Conservation (phyloP, 2,329 filamentous ascomycete species). For the Pseudomassariella vexata region DNA sequence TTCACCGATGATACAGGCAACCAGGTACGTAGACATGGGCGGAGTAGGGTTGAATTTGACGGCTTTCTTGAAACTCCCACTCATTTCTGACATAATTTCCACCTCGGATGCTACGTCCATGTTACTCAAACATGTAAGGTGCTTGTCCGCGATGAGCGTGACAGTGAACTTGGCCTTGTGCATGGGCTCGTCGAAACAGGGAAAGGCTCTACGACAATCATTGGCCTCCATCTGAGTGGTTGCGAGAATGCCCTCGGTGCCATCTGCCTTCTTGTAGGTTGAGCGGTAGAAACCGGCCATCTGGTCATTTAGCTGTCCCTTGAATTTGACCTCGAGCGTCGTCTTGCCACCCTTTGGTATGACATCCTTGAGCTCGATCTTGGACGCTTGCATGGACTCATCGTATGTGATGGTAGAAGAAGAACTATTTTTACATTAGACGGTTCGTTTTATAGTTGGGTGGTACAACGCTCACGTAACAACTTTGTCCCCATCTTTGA, state of each 20-base stretch:
- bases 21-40: constrained; percentile 90
- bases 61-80: constrained; percentile 65
- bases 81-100: constrained; percentile 60
- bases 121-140: constrained; percentile 89
- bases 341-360: constrained; percentile 73
- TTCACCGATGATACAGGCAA: constrained; percentile 91
- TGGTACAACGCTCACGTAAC: constrained; percentile 32
- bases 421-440: constrained; percentile 40
- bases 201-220: constrained; percentile 86
- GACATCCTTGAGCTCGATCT: constrained; percentile 68
- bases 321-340: constrained; percentile 70
- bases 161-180: constrained; percentile 91
- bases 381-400: constrained; percentile 75
- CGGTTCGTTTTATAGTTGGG: constrained; percentile 5
- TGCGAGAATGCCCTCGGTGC: constrained; percentile 74
- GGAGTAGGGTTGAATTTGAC: constrained; percentile 91
- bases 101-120: constrained; percentile 87
- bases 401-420: constrained; percentile 66
- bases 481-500: constrained; percentile 54
- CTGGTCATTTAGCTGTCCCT: constrained; percentile 76
- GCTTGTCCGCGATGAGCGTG: constrained; percentile 83
- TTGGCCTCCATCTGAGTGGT: constrained; percentile 96
- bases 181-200: constrained; percentile 93
- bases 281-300: constrained; percentile 98
- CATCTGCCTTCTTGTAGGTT: constrained; percentile 80